Percentiles rank a stretch among this genome's conserved stretches.
Conservation (phyloP, 2,329 filamentous ascomycete species). For the Fusarium sulawesiense region DNA sequence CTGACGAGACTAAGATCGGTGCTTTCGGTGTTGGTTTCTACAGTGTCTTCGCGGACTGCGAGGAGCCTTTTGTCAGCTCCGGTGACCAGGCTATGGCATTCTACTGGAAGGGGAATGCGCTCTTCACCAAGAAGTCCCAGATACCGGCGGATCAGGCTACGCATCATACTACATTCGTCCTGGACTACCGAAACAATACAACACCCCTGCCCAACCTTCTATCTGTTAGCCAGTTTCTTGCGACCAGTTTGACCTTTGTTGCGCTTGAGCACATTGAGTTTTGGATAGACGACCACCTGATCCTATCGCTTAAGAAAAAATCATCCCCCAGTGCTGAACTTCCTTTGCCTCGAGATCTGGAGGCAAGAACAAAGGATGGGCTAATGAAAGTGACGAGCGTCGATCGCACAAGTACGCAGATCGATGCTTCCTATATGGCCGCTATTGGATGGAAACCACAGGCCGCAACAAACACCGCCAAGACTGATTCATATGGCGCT, state of each 20-base stretch:
- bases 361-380: conserved; percentile 84
- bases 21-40: conserved; percentile 99
- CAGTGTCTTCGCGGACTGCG: conserved; percentile 97
- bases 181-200: conserved; percentile 91
- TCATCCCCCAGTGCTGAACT: conserved; percentile 80
- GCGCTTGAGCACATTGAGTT: conserved; percentile 88
- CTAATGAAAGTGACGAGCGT: conserved; percentile 89
- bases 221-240: conserved; percentile 89
- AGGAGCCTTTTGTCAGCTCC: conserved; percentile 96
- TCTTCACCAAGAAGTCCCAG: conserved; percentile 89
- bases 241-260: conserved; percentile 96
- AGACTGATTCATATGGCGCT: conserved; percentile 63
- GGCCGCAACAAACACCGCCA: conserved; percentile 53
- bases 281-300: conserved; percentile 86
- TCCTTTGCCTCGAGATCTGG: conserved; percentile 79
- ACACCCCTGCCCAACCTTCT: conserved; percentile 88
- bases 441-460: conserved; percentile 85
- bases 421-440: conserved; percentile 90
- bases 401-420: conserved; percentile 87
- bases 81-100: conserved; percentile 96
- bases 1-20: conserved; percentile 98
- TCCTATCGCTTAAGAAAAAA: conserved; percentile 85
- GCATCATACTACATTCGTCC: conserved; percentile 86
- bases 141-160: conserved; percentile 74
- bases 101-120: conserved; percentile 98